Base-by-base conservation (phyloP, 1,284 basidiomycete species). In the Cryptococcus sp. region DNA sequence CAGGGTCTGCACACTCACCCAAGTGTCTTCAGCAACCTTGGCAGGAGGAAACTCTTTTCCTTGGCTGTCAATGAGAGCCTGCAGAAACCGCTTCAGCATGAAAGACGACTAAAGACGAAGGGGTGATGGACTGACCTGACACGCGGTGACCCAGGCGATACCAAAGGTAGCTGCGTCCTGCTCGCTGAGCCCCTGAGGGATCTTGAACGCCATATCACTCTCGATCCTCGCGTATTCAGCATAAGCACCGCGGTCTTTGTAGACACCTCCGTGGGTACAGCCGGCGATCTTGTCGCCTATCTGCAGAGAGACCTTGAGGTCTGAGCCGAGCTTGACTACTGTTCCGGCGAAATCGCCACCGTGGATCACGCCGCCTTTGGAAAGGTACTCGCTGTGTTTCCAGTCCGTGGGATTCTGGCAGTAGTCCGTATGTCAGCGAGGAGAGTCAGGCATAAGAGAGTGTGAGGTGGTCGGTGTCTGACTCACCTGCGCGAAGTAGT, bases 271-370 rank as follows among this genome's bases (percentile, higher is more conserved):
- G 60, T 81, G 79, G 2, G 82, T 78, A 54, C 78, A 76, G 15
- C 80, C 81, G 3, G 80, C 81, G 7, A 83, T 80, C 10, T 78
- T 75, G 59, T 82, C 80, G 3, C 83, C 83, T 16, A 80, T 71
- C 25, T 77, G 70, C 57, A 81, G 46, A 13, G 50, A 35, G 53
- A 72, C 62, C 2, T 64, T 54, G 20, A 80, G 73, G 3, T 71
- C 71, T 3, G 62, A 48, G 13, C 80, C 81, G 41, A 82, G 60
- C 48, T 73, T 68, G 39, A 76, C 79, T 54, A 84, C 76, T 5
- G 67, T 71, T 13, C 83, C 83, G 17, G 76, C 71, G 58, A 80
- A 82, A 70, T 85, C 83, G 55, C 80, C 81, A 22, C 83, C 83
- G 53, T 80, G 70, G 47, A 77, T 72, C 15, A 70, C 61, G 31